Evolutionary conservation across 352 stramenopile species (phyloP).

Genomic region (Globisporangium canariense): DNA sequence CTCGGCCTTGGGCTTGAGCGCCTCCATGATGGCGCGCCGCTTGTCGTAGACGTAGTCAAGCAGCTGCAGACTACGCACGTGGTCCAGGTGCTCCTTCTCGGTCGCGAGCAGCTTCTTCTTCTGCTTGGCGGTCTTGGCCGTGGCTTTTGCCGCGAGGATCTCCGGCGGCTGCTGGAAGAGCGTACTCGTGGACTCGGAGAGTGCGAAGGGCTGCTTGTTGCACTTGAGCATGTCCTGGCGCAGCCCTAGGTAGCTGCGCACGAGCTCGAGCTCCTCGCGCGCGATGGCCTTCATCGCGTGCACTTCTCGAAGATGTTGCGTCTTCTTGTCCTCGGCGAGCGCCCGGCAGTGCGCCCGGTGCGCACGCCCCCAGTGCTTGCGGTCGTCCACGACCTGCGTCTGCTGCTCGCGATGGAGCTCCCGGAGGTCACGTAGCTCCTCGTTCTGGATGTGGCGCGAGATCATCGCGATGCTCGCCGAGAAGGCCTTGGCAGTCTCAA

Average conservation of each 20-base stretch:
- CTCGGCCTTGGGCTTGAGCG: constrained; percentile 43
- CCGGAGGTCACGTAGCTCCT: constrained; percentile 50
- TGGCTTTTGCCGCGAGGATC: constrained; percentile 56
- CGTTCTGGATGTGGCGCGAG: constrained; percentile 64
- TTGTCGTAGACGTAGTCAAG: constrained; percentile 73
- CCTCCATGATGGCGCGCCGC: constrained; percentile 42
- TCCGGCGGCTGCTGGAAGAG: constrained; percentile 63
- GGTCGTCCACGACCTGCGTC: constrained; percentile 39
- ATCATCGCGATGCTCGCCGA: constrained; percentile 73
- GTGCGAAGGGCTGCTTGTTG: constrained; percentile 46
- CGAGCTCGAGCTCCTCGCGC: constrained; percentile 44
- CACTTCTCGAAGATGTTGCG: constrained; percentile 43
- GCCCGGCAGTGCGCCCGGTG: constrained; percentile 57
- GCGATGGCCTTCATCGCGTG: constrained; percentile 57
- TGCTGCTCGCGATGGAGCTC: constrained; percentile 39
- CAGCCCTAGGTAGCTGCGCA: constrained; percentile 34
- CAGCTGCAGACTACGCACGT: constrained; percentile 70
- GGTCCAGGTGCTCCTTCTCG: constrained; percentile 59
- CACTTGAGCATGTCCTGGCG: constrained; percentile 45
- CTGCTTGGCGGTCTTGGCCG: constrained; percentile 41
- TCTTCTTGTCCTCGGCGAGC: constrained; percentile 38
- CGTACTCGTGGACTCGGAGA: constrained; percentile 71
- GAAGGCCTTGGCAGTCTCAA: constrained; percentile 59
- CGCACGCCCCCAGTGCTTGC: constrained; percentile 39
- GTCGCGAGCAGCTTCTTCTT: constrained; percentile 36